Percentiles rank a stretch among this genome's conserved stretches.
phyloP scores from a whole-genome alignment of 2,329 filamentous ascomycete genomes.

The Cladosporium velox region DNA sequence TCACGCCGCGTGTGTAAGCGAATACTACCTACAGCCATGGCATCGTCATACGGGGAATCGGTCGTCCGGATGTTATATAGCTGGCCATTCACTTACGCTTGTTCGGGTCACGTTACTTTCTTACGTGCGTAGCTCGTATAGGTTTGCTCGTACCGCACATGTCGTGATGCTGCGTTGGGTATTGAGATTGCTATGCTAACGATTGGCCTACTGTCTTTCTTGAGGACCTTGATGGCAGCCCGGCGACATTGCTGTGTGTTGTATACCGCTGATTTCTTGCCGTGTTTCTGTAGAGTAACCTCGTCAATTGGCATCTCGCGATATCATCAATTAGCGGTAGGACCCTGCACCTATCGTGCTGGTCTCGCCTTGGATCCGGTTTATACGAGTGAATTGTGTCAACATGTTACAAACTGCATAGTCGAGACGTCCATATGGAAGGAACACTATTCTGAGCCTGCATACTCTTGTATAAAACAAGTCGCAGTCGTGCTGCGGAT shows the following conservation, averaged over 20 bases:
- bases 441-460: neutral
- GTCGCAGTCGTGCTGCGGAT: neutral
- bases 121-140: constrained; percentile 2
- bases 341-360: neutral
- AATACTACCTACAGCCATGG: constrained; percentile 9
- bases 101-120: neutral
- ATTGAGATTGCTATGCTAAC: neutral
- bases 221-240: neutral
- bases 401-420: neutral
- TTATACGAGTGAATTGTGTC: neutral
- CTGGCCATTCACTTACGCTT: neutral
- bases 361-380: neutral
- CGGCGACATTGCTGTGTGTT: neutral
- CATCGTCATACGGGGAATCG: neutral
- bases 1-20: constrained; percentile 2
- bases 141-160: neutral
- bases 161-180: neutral
- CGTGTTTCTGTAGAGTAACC: neutral
- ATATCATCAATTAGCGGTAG: neutral
- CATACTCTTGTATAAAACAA: no score
- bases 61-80: neutral
- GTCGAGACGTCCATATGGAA: neutral
- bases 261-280: neutral
- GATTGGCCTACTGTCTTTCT: neutral
- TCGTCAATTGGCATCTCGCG: neutral